Percentiles rank a stretch among this genome's conserved stretches.
phyloP scores from a whole-genome alignment of 345 rosid species.

The Melaleuca quinquenervia region DNA sequence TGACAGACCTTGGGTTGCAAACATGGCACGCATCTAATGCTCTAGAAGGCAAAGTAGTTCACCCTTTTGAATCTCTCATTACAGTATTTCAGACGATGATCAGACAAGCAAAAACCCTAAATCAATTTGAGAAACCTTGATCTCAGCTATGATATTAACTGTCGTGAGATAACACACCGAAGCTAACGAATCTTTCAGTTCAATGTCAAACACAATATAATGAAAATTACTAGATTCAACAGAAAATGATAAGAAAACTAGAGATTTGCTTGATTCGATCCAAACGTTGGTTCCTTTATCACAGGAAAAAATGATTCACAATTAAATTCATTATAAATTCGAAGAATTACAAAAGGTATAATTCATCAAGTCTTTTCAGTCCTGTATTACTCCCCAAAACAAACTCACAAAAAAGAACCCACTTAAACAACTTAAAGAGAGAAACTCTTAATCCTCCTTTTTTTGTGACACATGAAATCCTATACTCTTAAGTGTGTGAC shows the following conservation, averaged over 20 bases:
- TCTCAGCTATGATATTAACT: not conserved
- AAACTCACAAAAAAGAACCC: not conserved
- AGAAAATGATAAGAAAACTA: not conserved
- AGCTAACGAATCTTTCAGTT: not conserved
- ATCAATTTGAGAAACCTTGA: not conserved
- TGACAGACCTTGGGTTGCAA: not conserved
- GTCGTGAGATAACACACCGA: not conserved
- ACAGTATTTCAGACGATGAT: not conserved
- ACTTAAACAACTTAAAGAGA: not conserved
- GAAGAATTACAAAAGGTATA: accelerated
- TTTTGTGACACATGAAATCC: not conserved
- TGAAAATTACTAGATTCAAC: not conserved
- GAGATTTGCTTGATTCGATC: not conserved
- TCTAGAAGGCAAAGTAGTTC: not conserved
- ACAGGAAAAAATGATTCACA: not conserved
- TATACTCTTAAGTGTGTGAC: too few relatives aligned
- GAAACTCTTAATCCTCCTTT: not conserved
- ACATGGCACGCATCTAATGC: not conserved
- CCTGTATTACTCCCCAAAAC: not conserved
- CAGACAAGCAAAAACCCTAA: not conserved
- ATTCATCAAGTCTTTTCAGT: not conserved
- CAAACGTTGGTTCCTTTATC: not conserved
- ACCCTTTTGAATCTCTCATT: not conserved
- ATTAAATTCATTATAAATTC: not conserved
- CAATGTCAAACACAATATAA: not conserved